Percentiles rank a stretch among this genome's conserved stretches.
phyloP scores from a whole-genome alignment of 257 asterid genomes.

The Solanum chiquidenum region DNA sequence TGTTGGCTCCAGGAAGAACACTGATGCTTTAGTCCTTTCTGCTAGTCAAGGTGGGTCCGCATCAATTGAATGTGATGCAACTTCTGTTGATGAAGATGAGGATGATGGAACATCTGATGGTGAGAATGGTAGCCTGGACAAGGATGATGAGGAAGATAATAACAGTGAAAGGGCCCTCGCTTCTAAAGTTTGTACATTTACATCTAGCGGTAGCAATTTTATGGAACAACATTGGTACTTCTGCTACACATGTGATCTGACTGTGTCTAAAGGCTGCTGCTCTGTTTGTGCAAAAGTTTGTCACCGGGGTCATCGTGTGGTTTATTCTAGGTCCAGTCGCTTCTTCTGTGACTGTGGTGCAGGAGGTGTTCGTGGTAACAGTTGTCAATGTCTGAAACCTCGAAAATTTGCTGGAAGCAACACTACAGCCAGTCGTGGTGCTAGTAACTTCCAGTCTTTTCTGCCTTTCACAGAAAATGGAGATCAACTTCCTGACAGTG shows the following conservation, averaged over 20 bases:
- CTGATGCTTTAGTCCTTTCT: constrained; percentile 58
- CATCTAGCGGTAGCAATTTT: constrained; percentile 98
- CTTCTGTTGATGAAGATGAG: constrained; percentile 95
- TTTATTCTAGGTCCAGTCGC: constrained; percentile 96
- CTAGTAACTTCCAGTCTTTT: constrained; percentile 65
- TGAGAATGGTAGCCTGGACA: constrained; percentile 87
- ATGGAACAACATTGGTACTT: constrained; percentile 99
- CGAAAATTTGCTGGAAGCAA: constrained; percentile 69
- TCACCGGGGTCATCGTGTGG: constrained; percentile 99
- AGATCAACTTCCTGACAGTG: constrained; percentile 91
- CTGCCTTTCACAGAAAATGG: constrained; percentile 68
- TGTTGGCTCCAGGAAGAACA: constrained; percentile 57
- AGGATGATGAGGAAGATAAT: constrained; percentile 90
- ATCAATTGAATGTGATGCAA: constrained; percentile 81
- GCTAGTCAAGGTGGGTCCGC: constrained; percentile 63
- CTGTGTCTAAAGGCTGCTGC: constrained; percentile 97
- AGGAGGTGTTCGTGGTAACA: constrained; percentile 96
- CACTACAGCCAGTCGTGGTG: constrained; percentile 40
- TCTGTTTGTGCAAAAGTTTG: constrained; percentile 98
- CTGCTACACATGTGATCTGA: constrained; percentile 95
- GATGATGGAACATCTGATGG: constrained; percentile 99
- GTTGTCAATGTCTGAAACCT: constrained; percentile 95
- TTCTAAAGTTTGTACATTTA: constrained; percentile 92
- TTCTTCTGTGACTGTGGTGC: constrained; percentile 99
- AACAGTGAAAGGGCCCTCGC: constrained; percentile 89